Evolutionary conservation across 148 eudicot genomes (phyloP).

Genomic region (Cornus controversa): DNA sequence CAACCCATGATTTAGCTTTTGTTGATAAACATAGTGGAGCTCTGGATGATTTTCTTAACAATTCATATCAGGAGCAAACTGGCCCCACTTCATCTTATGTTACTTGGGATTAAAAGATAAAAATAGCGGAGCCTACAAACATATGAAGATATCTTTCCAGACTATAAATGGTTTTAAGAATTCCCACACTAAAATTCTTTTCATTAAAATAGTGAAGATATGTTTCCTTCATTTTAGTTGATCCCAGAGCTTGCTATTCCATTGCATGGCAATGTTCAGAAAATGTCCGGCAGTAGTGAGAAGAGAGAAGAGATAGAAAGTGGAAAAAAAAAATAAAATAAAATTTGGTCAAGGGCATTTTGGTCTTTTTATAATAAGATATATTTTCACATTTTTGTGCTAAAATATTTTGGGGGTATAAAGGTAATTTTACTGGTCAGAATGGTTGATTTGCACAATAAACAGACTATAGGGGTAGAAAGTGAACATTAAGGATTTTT

Average conservation of each 20-base stretch:
- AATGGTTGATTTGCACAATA: no score
- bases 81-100: constrained; percentile 31
- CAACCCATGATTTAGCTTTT: constrained; percentile 25
- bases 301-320: no score
- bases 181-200: constrained; percentile 63
- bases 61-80: constrained; percentile 30
- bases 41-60: constrained; percentile 19
- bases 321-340: no score
- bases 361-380: no score
- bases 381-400: no score
- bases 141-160: constrained; percentile 86
- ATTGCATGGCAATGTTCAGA: constrained; percentile 53
- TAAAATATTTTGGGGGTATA: no score
- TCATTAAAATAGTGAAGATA: constrained; percentile 45
- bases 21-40: constrained; percentile 26
- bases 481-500: no score
- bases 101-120: constrained; percentile 63
- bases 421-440: no score
- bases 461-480: no score
- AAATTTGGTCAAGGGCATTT: no score
- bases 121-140: constrained; percentile 48
- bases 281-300: no score
- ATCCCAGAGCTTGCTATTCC: constrained; percentile 64
- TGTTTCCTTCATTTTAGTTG: constrained; percentile 88
- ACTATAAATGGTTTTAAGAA: constrained; percentile 61